Conservation (phyloP, 2,329 filamentous ascomycete species). For the Shiraia bambusicola region DNA sequence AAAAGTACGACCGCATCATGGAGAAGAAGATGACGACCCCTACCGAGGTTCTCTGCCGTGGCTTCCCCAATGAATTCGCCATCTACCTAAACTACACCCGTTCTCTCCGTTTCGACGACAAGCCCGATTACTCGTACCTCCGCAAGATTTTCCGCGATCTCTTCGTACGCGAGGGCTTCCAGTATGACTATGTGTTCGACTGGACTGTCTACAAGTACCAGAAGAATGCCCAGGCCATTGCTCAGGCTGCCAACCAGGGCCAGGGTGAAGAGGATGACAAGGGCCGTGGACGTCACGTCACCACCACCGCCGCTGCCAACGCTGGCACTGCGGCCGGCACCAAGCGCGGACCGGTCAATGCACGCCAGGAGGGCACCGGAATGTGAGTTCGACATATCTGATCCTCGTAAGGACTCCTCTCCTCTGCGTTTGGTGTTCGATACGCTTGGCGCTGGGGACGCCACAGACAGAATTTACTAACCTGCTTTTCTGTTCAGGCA, state of each 20-base stretch:
- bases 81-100: constrained; percentile 99
- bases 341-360: constrained; percentile 71
- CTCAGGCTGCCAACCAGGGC: constrained; percentile 69
- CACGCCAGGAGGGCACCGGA: constrained; percentile 85
- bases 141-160: constrained; percentile 99
- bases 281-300: constrained; percentile 57
- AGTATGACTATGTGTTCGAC: constrained; percentile 99
- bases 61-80: constrained; percentile 98
- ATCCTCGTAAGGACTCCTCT: constrained; percentile 88
- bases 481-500: constrained; percentile 48
- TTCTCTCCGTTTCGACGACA: constrained; percentile 97
- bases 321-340: constrained; percentile 63
- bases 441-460: constrained; percentile 70
- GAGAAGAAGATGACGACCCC: constrained; percentile 99
- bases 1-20: constrained; percentile 99
- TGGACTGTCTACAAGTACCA: constrained; percentile 99
- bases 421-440: constrained; percentile 81
- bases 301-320: constrained; percentile 65
- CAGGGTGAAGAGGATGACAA: constrained; percentile 76
- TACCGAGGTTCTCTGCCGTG: constrained; percentile 96
- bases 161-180: constrained; percentile 98
- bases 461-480: constrained; percentile 54
- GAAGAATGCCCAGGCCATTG: constrained; percentile 96
- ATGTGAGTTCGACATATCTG: constrained; percentile 85
- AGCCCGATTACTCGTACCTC: constrained; percentile 99